Evolutionary conservation across 2,329 filamentous ascomycete genomes (phyloP).

Genomic region (Hyphodiscus sp.): DNA sequence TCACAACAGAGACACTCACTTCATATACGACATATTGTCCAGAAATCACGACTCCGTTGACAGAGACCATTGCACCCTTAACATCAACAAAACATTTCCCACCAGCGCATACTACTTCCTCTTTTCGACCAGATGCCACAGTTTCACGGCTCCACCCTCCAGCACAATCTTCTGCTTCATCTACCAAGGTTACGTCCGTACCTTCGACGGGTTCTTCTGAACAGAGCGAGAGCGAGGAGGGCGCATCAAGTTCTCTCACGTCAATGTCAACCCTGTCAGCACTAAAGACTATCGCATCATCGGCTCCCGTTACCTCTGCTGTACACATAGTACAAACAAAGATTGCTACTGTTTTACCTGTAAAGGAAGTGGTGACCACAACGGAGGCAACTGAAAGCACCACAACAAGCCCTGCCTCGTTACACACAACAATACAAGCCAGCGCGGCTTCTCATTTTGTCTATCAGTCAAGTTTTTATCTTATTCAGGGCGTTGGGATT

Average conservation of each 20-base stretch:
- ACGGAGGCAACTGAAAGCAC: not conserved
- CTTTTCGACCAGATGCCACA: too few relatives aligned
- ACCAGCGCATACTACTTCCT: not conserved
- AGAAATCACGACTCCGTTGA: not conserved
- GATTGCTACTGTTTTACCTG: not conserved
- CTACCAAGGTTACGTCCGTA: too few relatives aligned
- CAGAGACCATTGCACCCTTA: not conserved
- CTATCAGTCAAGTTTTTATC: not conserved
- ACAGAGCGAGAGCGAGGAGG: not conserved
- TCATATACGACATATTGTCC: not conserved
- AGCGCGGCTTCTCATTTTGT: not conserved
- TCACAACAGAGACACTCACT: not conserved
- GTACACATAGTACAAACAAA: not conserved
- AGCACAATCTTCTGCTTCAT: too few relatives aligned
- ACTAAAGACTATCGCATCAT: not conserved
- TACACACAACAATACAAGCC: not conserved
- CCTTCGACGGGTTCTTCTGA: too few relatives aligned
- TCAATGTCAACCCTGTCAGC: not conserved
- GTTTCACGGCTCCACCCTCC: too few relatives aligned
- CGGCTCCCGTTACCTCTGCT: not conserved
- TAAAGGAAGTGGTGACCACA: too few relatives aligned
- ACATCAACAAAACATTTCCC: not conserved
- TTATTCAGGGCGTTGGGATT: not conserved
- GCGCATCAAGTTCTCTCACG: not conserved
- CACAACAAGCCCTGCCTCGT: not conserved